A percentile compares a stretch with the other conserved stretches of the same genome.
Evolutionary conservation across 1,284 basidiomycete species (phyloP).

Genomic region (Sporisorium scitamineum): DNA sequence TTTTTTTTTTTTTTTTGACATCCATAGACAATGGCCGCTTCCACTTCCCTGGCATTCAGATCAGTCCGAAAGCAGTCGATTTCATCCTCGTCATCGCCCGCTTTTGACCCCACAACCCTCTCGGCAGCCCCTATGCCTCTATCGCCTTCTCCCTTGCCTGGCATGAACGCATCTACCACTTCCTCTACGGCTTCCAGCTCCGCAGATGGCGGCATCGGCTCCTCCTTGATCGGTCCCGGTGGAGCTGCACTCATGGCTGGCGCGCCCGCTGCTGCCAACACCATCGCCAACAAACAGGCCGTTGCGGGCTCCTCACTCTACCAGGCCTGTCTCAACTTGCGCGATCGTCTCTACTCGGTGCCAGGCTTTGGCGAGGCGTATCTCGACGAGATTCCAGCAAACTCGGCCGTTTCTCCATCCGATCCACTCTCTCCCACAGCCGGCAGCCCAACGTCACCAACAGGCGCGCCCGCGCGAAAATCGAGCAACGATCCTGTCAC

Average conservation of each 20-base stretch:
- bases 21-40: slow-evolving; percentile 34
- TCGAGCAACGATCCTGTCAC: slow-evolving; percentile 75
- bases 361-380: slow-evolving; percentile 67
- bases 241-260: slow-evolving; percentile 54
- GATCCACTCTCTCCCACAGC: slow-evolving; percentile 23
- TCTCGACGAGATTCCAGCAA: slow-evolving; percentile 41
- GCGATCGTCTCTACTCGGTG: slow-evolving; percentile 69
- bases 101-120: slow-evolving; percentile 33
- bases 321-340: slow-evolving; percentile 69
- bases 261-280: slow-evolving; percentile 62
- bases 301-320: slow-evolving; percentile 69
- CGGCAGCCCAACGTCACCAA: slow-evolving; percentile 33
- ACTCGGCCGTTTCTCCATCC: slow-evolving; percentile 24
- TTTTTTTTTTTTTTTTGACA: neutral
- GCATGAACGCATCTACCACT: slow-evolving; percentile 21
- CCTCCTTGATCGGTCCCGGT: slow-evolving; percentile 54
- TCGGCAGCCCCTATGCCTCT: slow-evolving; percentile 39
- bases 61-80: slow-evolving; percentile 49
- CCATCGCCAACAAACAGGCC: slow-evolving; percentile 62
- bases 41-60: slow-evolving; percentile 46
- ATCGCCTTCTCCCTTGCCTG: slow-evolving; percentile 32
- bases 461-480: slow-evolving; percentile 12
- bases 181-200: slow-evolving; percentile 32
- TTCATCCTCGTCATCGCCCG: slow-evolving; percentile 33
- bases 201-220: slow-evolving; percentile 58